Evolutionary conservation across 345 rosid genomes (phyloP), one percentile per base, ranked within the genome.

Genomic region (Eucalyptus erythrocorys): DNA sequence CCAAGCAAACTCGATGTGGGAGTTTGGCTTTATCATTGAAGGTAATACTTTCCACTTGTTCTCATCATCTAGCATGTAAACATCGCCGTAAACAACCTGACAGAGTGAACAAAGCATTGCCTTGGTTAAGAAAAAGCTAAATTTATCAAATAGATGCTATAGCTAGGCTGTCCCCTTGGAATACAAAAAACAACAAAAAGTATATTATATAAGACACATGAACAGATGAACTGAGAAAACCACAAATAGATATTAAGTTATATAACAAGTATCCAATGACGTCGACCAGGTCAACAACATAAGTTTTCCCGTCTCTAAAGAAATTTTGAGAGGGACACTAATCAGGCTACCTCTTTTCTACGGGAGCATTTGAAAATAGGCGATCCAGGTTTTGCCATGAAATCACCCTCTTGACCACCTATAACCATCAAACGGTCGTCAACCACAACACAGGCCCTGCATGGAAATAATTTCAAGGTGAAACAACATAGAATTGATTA

Each of bases 331-430:
- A 86, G 81, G 13, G 13, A 64, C 12, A 48, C 66, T 64, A 64
- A 48, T 51, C 61, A n/a, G 2, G 17, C 90, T 90, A 96, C 99
- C 97, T 97, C 99, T 91, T 92, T 92, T 90, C 99, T 95, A 2
- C 97, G 95, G 8, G 99, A 96, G 93, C 99, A 98, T 91, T 98
- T 98, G 94, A 97, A 98, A 90, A 97, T 95, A 34, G 99, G 97
- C 10, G 99, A 98, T 93, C 99, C 99, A 80, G 99, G 99, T 93
- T 96, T 96, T 22, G 99, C 99, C 99, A 97, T 96, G 92, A 96
- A 97, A 94, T 97, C 99, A 89, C 99, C 99, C 91, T 97, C 99
- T 93, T 97, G 99, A 87, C 99, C 99, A 55, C 99, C 99, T 87
- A 96, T 90, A 76, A 97, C 96, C 89, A 91, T 91, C 88, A 97